Evolutionary conservation across 495 filamentous ascomycete species (phyloP), one percentile per base, ranked within the genome.

Genomic region (Penicillium longicatenatum): DNA sequence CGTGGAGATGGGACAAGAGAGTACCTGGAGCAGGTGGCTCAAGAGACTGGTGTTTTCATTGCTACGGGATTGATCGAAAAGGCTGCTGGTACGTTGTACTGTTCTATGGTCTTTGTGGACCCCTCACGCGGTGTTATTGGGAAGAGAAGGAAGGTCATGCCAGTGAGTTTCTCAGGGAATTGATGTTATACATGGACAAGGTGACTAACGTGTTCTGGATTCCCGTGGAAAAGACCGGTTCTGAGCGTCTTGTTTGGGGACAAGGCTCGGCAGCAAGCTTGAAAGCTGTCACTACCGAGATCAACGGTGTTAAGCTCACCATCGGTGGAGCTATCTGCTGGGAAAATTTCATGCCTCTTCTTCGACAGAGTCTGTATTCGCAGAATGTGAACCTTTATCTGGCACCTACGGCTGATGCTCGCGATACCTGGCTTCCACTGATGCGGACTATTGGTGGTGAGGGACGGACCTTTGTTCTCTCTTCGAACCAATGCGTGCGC

Each of bases 261-360:
- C 89, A 96, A 65, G 93, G 93, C 17, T 89, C 88, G 0, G 81
- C 92, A 0, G 83, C 86, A 0, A 93, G 91, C 1, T 83, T 98
- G 29, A 84, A 85, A 52, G 93, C 93, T 0, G 80, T 97, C 2
- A 89, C 85, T 20, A 92, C 92, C 1, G 82, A 77, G n/a, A 87
- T 98, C 58, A 83, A 84, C 20, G 90, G 89, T 20, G 84, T 93
- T 14, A 84, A 82, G 44, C 73, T 98, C 19, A 92, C 86, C 16
- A 74, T 97, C 7, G 93, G 86, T 0, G 85, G 90, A 0, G 93
- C 93, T 2, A 95, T 98, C 42, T 98, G 93, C 76, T 98, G 93
- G 93, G 93, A 98, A 72, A 97, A 91, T 61, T 96, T 91, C 67
- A 98, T 98, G 93, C 93, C 93, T 0, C 75, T 97, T 19, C 80